Percentiles rank a stretch among this genome's conserved stretches.
Conservation (phyloP, 1,284 basidiomycete genomes). For the Ustilago loliicola region DNA sequence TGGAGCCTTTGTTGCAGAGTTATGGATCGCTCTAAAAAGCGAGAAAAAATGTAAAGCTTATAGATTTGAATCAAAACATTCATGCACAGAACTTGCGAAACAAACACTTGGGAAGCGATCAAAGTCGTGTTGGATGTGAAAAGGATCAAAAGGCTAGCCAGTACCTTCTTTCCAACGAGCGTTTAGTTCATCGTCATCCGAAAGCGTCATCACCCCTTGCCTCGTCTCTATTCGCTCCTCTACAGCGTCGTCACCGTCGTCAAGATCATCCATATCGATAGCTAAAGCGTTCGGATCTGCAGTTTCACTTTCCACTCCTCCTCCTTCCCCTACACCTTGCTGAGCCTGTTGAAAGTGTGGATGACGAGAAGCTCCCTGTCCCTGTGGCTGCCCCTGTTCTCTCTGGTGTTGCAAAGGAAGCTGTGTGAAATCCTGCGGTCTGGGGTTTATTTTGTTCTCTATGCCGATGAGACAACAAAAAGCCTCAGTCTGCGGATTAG, state of each 20-base stretch:
- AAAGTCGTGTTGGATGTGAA: no score
- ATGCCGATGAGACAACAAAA: conserved; percentile 85
- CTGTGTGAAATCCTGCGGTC: neutral
- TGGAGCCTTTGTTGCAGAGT: conserved; percentile 39
- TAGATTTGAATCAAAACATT: no score
- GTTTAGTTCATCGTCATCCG: conserved; percentile 42
- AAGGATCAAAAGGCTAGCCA: conserved; percentile 20
- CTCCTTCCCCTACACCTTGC: neutral
- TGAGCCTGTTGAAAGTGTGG: neutral
- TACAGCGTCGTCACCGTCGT: neutral
- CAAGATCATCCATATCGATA: conserved; percentile 44
- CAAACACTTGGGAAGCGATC: no score
- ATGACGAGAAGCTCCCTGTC: neutral
- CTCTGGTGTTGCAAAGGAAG: neutral
- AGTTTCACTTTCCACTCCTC: neutral
- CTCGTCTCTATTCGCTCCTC: neutral
- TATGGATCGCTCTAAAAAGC: neutral
- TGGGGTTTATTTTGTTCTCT: conserved; percentile 74
- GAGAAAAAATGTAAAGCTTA: no score
- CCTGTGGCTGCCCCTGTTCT: neutral
- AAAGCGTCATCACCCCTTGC: conserved; percentile 12
- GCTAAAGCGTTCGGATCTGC: conserved; percentile 41
- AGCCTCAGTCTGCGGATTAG: conserved; percentile 90
- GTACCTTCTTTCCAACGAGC: conserved; percentile 58
- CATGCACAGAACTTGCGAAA: no score